Percentiles rank a stretch among this genome's conserved stretches.
These are phyloP conservation scores for Gymnopilus dilepis DNA, from an alignment of 768 basidiomycete species.

Conservation along the genomic window DNA sequence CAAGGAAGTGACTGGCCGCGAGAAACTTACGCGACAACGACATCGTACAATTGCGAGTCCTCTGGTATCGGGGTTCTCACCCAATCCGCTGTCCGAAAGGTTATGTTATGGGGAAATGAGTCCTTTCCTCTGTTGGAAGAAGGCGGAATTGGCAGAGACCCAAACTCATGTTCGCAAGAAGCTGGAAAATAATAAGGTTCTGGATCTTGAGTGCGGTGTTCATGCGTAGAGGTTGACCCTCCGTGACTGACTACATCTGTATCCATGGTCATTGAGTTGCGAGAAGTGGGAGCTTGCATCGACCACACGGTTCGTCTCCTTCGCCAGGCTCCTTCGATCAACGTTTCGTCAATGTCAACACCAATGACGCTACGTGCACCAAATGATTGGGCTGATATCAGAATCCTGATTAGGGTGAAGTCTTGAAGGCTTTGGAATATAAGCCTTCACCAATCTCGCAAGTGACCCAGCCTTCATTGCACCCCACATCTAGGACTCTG, in stretches of 20 bases:
- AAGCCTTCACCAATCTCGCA: constrained; percentile 75
- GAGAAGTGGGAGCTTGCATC: constrained; percentile 49
- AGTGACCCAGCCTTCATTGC: constrained; percentile 86
- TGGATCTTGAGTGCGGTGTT: too few relatives aligned
- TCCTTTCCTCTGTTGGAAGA: constrained; percentile 35
- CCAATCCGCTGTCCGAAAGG: constrained; percentile 80
- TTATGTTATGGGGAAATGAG: constrained; percentile 79
- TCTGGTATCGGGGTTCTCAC: constrained; percentile 55
- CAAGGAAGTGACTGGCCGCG: neutral
- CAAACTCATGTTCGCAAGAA: constrained; percentile 78
- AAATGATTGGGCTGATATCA: constrained; percentile 61
- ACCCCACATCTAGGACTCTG: constrained; percentile 81
- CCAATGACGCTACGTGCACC: constrained; percentile 74
- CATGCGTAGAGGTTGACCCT: neutral
- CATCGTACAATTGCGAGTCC: constrained; percentile 70
- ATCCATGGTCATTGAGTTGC: neutral
- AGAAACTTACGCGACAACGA: constrained; percentile 74
- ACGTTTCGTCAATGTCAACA: constrained; percentile 82
- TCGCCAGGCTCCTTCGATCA: constrained; percentile 80
- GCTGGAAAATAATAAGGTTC: constrained; percentile 69
- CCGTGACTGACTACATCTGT: neutral
- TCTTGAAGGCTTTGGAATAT: neutral
- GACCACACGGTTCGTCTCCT: constrained; percentile 76
- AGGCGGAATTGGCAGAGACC: constrained; percentile 72
- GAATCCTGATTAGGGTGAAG: neutral